A percentile compares a stretch with the other conserved stretches of the same genome.
These are phyloP conservation scores for Russula olivacea DNA, from an alignment of 768 basidiomycete species.

Conservation along the genomic window DNA sequence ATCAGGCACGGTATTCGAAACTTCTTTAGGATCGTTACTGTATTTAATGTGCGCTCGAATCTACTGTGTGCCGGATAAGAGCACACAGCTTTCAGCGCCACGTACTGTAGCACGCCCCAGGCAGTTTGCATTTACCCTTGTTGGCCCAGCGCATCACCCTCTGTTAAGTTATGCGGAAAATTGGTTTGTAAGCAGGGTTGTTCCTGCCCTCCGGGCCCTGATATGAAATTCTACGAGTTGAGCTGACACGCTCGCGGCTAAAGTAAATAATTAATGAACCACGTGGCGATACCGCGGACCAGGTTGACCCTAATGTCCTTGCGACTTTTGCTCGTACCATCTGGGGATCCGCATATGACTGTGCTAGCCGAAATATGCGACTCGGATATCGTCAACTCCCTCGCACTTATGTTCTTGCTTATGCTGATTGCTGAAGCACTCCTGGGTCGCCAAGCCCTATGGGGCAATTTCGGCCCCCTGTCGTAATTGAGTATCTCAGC, in stretches of 20 bases:
- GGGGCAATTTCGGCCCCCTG: neutral
- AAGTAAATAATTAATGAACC: too few relatives aligned
- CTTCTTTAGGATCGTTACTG: neutral
- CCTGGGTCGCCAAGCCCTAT: neutral
- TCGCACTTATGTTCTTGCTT: neutral
- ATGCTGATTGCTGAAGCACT: neutral
- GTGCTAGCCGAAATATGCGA: neutral
- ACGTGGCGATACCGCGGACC: neutral
- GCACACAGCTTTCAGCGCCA: neutral
- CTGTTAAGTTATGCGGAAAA: neutral
- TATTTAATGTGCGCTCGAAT: neutral
- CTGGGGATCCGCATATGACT: neutral
- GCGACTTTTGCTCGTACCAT: neutral
- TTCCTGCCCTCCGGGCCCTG: constrained; percentile 1
- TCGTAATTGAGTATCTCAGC: constrained; percentile 1
- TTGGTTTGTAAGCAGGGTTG: neutral
- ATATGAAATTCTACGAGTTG: constrained; percentile 12
- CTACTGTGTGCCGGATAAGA: neutral
- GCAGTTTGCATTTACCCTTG: neutral
- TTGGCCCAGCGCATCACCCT: neutral
- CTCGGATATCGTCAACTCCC: too few relatives aligned
- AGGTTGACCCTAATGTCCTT: neutral
- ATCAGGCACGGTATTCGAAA: neutral
- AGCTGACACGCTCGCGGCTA: neutral
- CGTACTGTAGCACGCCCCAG: too few relatives aligned